Evolutionary conservation across 306 rosid genomes (phyloP).

Genomic region (Aeschynomene evenia): DNA sequence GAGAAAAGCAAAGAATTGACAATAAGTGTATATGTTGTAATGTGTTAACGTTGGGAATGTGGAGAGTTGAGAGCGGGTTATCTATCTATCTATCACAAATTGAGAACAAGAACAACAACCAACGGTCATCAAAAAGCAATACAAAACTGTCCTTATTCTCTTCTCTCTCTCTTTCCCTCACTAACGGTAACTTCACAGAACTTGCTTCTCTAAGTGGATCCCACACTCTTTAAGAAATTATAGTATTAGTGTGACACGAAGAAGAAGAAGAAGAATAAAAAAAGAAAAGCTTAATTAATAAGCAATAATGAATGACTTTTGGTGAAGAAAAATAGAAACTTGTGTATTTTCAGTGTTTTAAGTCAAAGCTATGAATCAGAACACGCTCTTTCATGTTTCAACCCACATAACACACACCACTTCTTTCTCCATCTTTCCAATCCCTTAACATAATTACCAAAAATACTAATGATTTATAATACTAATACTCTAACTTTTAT

Average conservation of each 20-base stretch:
- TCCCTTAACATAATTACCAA: no score
- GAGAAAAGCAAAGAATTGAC: no score
- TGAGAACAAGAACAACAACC: background rate
- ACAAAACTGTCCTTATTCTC: background rate
- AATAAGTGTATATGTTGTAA: no score
- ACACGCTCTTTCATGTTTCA: constrained; percentile 26
- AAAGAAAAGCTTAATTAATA: background rate
- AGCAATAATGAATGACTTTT: background rate
- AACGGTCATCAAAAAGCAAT: constrained; percentile 37
- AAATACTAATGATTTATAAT: no score
- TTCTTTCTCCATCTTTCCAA: no score
- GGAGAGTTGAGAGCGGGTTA: no score
- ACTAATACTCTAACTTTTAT: no score
- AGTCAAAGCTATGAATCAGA: constrained; percentile 24
- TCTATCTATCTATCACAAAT: background rate
- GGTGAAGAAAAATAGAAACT: no score
- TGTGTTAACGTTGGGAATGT: constrained; percentile 9
- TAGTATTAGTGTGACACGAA: background rate
- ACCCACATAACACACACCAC: background rate
- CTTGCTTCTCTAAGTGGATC: background rate
- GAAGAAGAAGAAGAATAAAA: background rate
- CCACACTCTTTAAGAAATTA: background rate
- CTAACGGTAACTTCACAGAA: constrained; percentile 66
- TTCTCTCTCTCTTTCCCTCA: background rate
- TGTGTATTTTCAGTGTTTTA: constrained; percentile 9